Percentiles rank a stretch among this genome's conserved stretches.
Conservation (phyloP, 345 rosid genomes). For the Psidium friedrichsthalianum region DNA sequence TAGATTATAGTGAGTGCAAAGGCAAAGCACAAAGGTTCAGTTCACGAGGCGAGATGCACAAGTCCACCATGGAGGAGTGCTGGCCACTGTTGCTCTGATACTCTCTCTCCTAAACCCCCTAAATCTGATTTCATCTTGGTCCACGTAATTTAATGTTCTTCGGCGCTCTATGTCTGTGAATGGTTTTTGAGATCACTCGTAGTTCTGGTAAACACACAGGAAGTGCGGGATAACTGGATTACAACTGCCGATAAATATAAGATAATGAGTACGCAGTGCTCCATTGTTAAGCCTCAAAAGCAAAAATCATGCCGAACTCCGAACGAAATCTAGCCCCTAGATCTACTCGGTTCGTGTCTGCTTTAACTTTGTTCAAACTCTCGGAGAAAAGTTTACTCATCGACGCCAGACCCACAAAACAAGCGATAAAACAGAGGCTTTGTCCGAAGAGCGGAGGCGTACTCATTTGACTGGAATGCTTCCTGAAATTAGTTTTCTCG, state of each 20-base stretch:
- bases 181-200: not conserved
- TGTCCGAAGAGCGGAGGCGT: too few species aligned
- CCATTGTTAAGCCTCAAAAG: not conserved
- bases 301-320: not conserved
- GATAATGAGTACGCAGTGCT: rapidly evolving
- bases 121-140: not conserved
- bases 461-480: too few species aligned
- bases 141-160: not conserved
- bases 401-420: not conserved
- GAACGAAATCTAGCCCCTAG: not conserved
- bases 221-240: not conserved
- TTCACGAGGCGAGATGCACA: too few species aligned
- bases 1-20: not conserved
- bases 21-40: not conserved
- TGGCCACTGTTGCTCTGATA: not conserved
- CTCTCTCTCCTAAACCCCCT: not conserved
- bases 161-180: not conserved
- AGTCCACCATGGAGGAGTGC: not conserved
- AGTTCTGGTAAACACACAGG: not conserved
- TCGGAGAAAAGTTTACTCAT: not conserved
- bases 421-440: not conserved
- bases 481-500: too few species aligned
- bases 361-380: not conserved
- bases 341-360: not conserved
- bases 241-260: not conserved